Evolutionary conservation across 306 rosid species (phyloP), one percentile per base, ranked within the genome.

Genomic region (Corylus americana): DNA sequence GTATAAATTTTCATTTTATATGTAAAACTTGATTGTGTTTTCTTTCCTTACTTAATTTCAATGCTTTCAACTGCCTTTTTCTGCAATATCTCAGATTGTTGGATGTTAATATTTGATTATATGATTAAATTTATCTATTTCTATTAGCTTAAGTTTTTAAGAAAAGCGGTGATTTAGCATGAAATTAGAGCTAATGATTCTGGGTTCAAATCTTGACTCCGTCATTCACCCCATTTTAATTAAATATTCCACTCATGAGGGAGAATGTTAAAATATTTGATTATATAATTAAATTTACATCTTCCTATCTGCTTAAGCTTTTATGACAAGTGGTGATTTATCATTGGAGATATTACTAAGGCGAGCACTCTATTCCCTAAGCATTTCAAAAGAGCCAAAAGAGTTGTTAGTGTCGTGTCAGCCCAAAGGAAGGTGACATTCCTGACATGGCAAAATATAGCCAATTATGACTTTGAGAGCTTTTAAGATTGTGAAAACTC

Each of bases 381-480:
- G 75, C 83, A 81, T 84, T 94, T 92, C 76, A 89, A 89, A 83
- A 97, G 97, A 79, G 97, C 90, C 77, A 91, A 86, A 89, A 94
- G 82, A 78, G 92, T 94, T 70, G 85, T 94, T 78, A 94, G 91
- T 83, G 90, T 90, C 51, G 94, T 78, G 97, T 94, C 80, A 97
- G 98, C 37, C 98, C 97, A 50, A 92, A 94, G 88, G 98, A 94
- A 90, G 98, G 98, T 51, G 89, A 86, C 85, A 94, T 97, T 84
- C 97, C 97, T 55, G 98, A 94, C 69, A 87, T 97, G 84, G 97
- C 92, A 83, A 94, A 94, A 76, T 94, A 94, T 81, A 92, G 94
- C 85, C 98, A 94, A 80, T 97, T 92, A 91, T 55, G 90, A 66
- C 58, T 45, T 4, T 37, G 67, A 45, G 59, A 39, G 20, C 14